Evolutionary conservation across 2,329 filamentous ascomycete species (phyloP).

Genomic region (Teratosphaeriaceae sp.): DNA sequence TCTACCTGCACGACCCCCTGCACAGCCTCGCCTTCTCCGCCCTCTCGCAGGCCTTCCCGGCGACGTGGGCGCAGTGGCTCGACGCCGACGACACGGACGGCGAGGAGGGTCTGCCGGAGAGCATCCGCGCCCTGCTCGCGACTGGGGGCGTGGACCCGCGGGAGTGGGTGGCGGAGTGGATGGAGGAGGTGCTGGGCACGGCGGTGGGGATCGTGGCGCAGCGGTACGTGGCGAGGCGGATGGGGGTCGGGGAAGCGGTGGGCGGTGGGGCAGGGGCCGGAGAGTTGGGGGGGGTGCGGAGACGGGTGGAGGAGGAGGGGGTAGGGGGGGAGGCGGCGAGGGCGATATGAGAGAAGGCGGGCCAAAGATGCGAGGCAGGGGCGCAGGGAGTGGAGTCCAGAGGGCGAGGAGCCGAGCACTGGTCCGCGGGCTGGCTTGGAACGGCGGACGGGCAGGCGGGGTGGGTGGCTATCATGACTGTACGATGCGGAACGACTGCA

Average conservation of each 20-base stretch:
- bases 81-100: constrained; percentile 56
- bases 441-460: too few species aligned
- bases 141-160: constrained; percentile 75
- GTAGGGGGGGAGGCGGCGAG: constrained; percentile 54
- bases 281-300: constrained; percentile 54
- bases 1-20: constrained; percentile 80
- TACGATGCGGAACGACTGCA: too few species aligned
- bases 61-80: constrained; percentile 85
- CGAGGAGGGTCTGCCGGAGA: constrained; percentile 60
- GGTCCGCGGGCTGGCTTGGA: too few species aligned
- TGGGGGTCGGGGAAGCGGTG: constrained; percentile 96
- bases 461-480: too few species aligned
- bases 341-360: constrained; percentile 34
- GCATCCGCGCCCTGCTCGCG: constrained; percentile 78
- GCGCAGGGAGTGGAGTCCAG: too few species aligned
- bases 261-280: too few species aligned
- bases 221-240: constrained; percentile 86
- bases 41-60: constrained; percentile 74
- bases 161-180: constrained; percentile 97
- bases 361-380: too few species aligned
- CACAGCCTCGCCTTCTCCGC: constrained; percentile 84
- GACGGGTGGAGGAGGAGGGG: constrained; percentile 49
- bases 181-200: constrained; percentile 77
- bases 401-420: too few species aligned
- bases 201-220: constrained; percentile 83